These are phyloP conservation scores for Leccinum disarticulatum DNA, from an alignment of 768 basidiomycete species.

Conservation along the genomic window DNA sequence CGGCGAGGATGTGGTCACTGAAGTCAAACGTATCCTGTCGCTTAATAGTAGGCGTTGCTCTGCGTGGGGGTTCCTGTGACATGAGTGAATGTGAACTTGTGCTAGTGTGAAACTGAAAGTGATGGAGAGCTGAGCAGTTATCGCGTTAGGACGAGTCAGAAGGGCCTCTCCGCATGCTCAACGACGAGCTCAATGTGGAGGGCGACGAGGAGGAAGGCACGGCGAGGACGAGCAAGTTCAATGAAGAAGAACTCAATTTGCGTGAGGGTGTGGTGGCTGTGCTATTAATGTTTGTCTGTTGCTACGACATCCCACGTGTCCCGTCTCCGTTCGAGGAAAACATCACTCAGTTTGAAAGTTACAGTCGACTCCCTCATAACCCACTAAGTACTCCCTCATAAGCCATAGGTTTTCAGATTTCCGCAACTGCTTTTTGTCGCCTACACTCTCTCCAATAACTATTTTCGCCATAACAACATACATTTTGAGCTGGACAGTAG, in stretches of 20 bases:
- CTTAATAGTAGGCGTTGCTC: conserved; percentile 18
- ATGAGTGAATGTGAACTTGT: conserved; percentile 15
- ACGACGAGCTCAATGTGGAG: conserved; percentile 12
- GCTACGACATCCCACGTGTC: background rate
- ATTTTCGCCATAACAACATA: no score
- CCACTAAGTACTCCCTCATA: no score
- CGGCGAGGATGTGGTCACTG: conserved; percentile 57
- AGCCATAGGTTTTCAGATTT: no score
- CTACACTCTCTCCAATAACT: no score
- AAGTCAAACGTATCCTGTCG: conserved; percentile 72
- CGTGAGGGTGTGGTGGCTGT: conserved; percentile 18
- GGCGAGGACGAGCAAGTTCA: no score
- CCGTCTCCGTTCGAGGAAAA: no score
- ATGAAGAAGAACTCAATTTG: background rate
- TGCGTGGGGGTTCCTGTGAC: conserved; percentile 30
- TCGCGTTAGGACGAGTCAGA: background rate
- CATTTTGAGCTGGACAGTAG: no score
- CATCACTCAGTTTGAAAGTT: no score
- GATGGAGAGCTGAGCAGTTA: background rate
- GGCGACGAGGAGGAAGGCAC: conserved; percentile 4
- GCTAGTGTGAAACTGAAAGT: conserved; percentile 3
- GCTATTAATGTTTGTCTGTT: background rate
- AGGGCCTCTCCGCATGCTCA: conserved; percentile 20
- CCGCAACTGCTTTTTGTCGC: no score
- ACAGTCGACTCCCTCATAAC: no score